These are phyloP conservation scores for Amanita brunnescens DNA, from an alignment of 768 basidiomycete genomes.

Conservation along the genomic window DNA sequence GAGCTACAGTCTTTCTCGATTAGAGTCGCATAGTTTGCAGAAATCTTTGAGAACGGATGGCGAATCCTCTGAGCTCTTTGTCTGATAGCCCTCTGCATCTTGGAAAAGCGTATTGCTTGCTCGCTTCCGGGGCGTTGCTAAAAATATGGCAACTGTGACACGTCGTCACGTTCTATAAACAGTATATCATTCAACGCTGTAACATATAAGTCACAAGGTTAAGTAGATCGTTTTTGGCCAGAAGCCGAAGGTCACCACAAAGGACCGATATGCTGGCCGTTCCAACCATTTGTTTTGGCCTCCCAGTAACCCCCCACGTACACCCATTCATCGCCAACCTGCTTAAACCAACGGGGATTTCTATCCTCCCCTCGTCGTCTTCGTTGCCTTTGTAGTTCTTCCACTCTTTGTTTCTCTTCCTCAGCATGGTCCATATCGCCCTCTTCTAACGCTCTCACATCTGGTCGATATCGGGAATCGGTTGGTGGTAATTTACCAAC, in stretches of 20 bases:
- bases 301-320: slow-evolving; percentile 86
- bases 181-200: no score
- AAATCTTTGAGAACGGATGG: slow-evolving; percentile 18
- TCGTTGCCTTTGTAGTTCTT: slow-evolving; percentile 70
- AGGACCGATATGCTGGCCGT: slow-evolving; percentile 33
- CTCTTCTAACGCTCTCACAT: slow-evolving; percentile 76
- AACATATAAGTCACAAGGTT: no score
- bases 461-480: slow-evolving; percentile 75
- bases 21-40: slow-evolving; percentile 30
- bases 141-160: background rate
- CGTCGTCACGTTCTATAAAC: background rate
- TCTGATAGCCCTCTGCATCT: background rate
- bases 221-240: no score
- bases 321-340: slow-evolving; percentile 61
- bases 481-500: slow-evolving; percentile 61
- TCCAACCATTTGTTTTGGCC: slow-evolving; percentile 56
- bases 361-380: slow-evolving; percentile 51
- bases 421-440: slow-evolving; percentile 69
- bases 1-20: slow-evolving; percentile 38
- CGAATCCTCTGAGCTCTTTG: slow-evolving; percentile 2
- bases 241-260: slow-evolving; percentile 57
- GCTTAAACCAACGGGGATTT: slow-evolving; percentile 69
- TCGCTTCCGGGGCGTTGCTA: background rate
- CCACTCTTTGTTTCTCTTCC: slow-evolving; percentile 58
- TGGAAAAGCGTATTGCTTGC: background rate